These are phyloP conservation scores for Hypoxylon sp. DNA, from an alignment of 2,329 filamentous ascomycete species.

Conservation along the genomic window DNA sequence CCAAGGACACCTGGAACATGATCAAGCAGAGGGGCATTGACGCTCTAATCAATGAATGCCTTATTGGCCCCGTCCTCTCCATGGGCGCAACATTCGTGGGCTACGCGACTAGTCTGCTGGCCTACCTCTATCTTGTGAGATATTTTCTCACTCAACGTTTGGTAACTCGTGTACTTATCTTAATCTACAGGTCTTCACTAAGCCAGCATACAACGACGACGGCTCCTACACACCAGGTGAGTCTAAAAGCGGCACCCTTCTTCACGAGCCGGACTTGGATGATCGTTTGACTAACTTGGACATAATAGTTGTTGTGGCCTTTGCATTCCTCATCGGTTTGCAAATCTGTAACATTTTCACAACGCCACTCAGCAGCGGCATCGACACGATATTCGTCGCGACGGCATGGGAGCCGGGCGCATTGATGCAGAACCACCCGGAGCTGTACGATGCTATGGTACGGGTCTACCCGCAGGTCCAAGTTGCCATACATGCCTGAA, in stretches of 20 bases:
- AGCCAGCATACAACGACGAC: slow-evolving; percentile 38
- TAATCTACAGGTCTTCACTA: slow-evolving; percentile 37
- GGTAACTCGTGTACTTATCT: slow-evolving; percentile 2
- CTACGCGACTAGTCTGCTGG: slow-evolving; percentile 80
- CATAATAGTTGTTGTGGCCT: slow-evolving; percentile 42
- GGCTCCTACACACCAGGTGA: slow-evolving; percentile 42
- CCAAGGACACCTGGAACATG: slow-evolving; percentile 90
- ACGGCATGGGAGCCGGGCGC: slow-evolving; percentile 74
- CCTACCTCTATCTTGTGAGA: slow-evolving; percentile 86
- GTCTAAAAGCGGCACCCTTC: slow-evolving; percentile 9
- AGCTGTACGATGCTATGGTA: slow-evolving; percentile 82
- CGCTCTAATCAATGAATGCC: slow-evolving; percentile 86
- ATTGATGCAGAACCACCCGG: slow-evolving; percentile 80
- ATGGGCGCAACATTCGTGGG: slow-evolving; percentile 75
- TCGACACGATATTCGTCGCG: slow-evolving; percentile 91
- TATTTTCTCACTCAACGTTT: slow-evolving; percentile 67
- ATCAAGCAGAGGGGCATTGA: slow-evolving; percentile 93
- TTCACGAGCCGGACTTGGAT: not conserved
- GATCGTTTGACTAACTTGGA: not conserved
- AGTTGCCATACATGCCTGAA: slow-evolving; percentile 73
- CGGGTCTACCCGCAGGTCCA: slow-evolving; percentile 85
- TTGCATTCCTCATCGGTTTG: slow-evolving; percentile 83
- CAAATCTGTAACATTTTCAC: slow-evolving; percentile 92
- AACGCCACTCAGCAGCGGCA: slow-evolving; percentile 84
- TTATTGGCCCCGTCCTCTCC: slow-evolving; percentile 72